Percentiles rank a stretch among this genome's conserved stretches.
Conservation (phyloP, 345 rosid genomes). For the Cardiospermum halicacabum region DNA sequence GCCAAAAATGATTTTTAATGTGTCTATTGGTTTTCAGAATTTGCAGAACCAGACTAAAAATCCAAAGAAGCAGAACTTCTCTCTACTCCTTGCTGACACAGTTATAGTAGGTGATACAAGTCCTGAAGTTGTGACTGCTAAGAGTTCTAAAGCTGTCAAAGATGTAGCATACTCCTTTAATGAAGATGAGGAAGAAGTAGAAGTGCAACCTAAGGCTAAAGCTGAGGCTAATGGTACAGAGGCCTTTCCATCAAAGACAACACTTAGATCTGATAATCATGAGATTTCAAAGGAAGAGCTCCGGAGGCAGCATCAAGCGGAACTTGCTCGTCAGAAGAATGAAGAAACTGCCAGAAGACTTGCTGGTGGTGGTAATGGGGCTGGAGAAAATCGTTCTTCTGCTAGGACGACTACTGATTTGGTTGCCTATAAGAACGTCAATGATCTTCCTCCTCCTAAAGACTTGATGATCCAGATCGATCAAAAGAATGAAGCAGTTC, state of each 20-base stretch:
- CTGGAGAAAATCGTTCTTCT: slow-evolving; percentile 56
- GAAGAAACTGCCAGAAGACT: slow-evolving; percentile 96
- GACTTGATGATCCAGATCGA: slow-evolving; percentile 79
- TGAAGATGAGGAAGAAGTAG: slow-evolving; percentile 87
- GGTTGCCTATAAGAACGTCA: slow-evolving; percentile 79
- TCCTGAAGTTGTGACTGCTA: slow-evolving; percentile 55
- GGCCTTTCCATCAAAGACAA: slow-evolving; percentile 52
- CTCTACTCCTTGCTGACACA: slow-evolving; percentile 83
- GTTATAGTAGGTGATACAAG: slow-evolving; percentile 62
- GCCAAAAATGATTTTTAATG: slow-evolving; percentile 75
- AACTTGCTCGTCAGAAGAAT: slow-evolving; percentile 94
- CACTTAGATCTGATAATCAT: slow-evolving; percentile 82
- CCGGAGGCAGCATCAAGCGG: slow-evolving; percentile 97
- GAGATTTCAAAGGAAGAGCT: slow-evolving; percentile 92
- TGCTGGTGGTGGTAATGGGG: slow-evolving; percentile 64
- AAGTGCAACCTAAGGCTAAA: slow-evolving; percentile 36
- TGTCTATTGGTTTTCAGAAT: slow-evolving; percentile 86
- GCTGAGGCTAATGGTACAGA: slow-evolving; percentile 39
- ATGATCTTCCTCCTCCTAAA: slow-evolving; percentile 73
- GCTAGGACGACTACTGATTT: slow-evolving; percentile 60
- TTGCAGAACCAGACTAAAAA: slow-evolving; percentile 52
- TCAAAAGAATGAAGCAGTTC: slow-evolving; percentile 83
- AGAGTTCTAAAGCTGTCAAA: slow-evolving; percentile 71
- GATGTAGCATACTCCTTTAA: slow-evolving; percentile 89
- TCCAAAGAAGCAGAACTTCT: slow-evolving; percentile 59